phyloP scores from a whole-genome alignment of 202 grass and related monocot species.

The Zoysia matrella region DNA sequence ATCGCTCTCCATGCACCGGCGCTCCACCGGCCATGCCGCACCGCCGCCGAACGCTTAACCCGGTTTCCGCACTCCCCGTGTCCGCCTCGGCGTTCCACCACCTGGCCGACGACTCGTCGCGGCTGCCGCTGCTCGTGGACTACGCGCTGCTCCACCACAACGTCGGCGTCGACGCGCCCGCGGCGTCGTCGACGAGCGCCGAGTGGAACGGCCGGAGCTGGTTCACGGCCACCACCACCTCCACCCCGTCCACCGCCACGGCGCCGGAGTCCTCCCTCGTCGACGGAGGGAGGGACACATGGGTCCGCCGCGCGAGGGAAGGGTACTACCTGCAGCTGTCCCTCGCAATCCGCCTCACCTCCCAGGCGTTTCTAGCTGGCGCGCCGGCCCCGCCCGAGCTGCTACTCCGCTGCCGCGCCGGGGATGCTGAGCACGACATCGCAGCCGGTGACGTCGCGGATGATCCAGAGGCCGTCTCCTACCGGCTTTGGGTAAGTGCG shows the following conservation, averaged over 20 bases:
- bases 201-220: conserved; percentile 52
- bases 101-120: conserved; percentile 8
- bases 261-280: conserved; percentile 9
- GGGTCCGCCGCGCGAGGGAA: conserved; percentile 74
- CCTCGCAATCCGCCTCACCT: conserved; percentile 78
- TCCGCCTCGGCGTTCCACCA: conserved; percentile 12
- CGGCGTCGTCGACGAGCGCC: background rate
- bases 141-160: conserved; percentile 23
- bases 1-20: conserved; percentile 23
- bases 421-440: background rate
- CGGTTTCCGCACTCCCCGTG: conserved; percentile 23
- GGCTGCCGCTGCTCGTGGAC: conserved; percentile 36
- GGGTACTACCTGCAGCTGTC: conserved; percentile 91
- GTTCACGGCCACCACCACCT: conserved; percentile 43
- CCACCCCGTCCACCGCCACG: conserved; percentile 32
- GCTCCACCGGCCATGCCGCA: conserved; percentile 54
- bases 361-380: conserved; percentile 81
- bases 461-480: conserved; percentile 72
- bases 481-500: conserved; percentile 80
- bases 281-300: conserved; percentile 41
- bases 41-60: conserved; percentile 52
- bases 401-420: conserved; percentile 13
- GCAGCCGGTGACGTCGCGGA: conserved; percentile 35
- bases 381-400: conserved; percentile 48
- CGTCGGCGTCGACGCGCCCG: background rate